Conservation (phyloP, 2,329 filamentous ascomycete genomes). For the Neonectria neomacrospora region DNA sequence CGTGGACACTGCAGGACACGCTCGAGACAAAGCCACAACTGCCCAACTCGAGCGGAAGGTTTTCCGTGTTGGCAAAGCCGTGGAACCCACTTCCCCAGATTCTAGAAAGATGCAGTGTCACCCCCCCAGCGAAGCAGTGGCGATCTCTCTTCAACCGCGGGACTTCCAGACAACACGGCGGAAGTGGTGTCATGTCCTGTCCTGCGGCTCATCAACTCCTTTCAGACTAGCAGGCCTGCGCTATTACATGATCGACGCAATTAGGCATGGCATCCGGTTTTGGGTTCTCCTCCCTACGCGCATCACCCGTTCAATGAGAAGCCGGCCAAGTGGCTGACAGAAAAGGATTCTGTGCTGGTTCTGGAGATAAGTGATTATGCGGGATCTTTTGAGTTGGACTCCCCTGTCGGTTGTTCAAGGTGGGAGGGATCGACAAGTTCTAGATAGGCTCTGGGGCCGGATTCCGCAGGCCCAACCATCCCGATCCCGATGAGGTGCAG, state of each 20-base stretch:
- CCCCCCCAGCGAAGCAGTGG: neutral
- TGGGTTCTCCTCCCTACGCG: neutral
- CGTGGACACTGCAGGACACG: neutral
- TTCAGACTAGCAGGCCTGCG: slow-evolving; percentile 1
- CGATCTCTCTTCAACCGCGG: slow-evolving; percentile 3
- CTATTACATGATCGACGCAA: slow-evolving; percentile 11
- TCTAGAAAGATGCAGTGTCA: slow-evolving; percentile 6
- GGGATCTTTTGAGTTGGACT: slow-evolving; percentile 25
- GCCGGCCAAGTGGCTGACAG: neutral
- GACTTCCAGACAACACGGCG: neutral
- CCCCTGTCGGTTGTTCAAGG: slow-evolving; percentile 21
- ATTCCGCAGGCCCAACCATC: slow-evolving; percentile 11
- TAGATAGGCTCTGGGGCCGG: slow-evolving; percentile 25
- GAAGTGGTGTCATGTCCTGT: slow-evolving; percentile 1
- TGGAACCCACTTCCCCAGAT: slow-evolving; percentile 7
- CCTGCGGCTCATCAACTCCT: slow-evolving; percentile 11
- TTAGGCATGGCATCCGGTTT: slow-evolving; percentile 1
- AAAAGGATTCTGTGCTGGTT: neutral
- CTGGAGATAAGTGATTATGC: slow-evolving; percentile 16
- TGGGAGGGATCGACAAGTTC: slow-evolving; percentile 26
- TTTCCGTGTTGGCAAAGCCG: slow-evolving; percentile 12
- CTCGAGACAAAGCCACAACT: neutral
- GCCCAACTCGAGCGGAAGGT: slow-evolving; percentile 6
- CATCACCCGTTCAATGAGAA: neutral
- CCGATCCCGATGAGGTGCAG: slow-evolving; percentile 25